Percentiles rank a stretch among this genome's conserved stretches.
Conservation (phyloP, 108 stramenopile genomes). For the Ochromonas danica region DNA sequence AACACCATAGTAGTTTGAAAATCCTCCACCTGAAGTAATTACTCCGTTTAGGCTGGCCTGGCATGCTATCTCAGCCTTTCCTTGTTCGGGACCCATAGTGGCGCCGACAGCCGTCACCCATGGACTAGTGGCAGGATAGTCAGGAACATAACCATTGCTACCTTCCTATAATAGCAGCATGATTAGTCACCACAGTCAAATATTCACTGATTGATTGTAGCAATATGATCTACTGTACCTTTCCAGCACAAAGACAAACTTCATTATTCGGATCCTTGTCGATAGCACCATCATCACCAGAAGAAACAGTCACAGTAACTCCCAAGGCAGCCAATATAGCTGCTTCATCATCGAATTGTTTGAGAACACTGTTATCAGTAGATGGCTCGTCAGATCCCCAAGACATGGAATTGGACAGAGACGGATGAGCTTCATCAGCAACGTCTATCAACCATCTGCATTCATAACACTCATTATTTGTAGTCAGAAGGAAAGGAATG, state of each 20-base stretch:
- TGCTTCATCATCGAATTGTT: background rate
- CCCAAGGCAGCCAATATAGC: background rate
- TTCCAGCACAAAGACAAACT: too few relatives aligned
- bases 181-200: background rate
- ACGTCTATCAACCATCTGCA: background rate
- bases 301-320: background rate
- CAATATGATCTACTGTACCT: too few relatives aligned
- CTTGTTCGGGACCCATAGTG: slow-evolving; percentile 23
- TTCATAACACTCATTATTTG: background rate
- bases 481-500: slow-evolving; percentile 41
- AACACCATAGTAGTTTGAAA: slow-evolving; percentile 19
- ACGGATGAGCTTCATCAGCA: background rate
- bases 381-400: background rate
- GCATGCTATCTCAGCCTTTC: slow-evolving; percentile 31
- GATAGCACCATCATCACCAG: slow-evolving; percentile 29
- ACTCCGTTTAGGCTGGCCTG: background rate
- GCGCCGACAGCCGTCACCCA: slow-evolving; percentile 48
- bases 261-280: background rate
- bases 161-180: background rate
- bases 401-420: slow-evolving; percentile 6
- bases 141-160: slow-evolving; percentile 1
- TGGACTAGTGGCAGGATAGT: slow-evolving; percentile 39
- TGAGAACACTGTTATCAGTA: background rate
- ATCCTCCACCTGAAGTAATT: slow-evolving; percentile 36
- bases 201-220: background rate